Evolutionary conservation across 352 stramenopile genomes (phyloP), one percentile per base, ranked within the genome.

Genomic region (Phytophthora rubi): DNA sequence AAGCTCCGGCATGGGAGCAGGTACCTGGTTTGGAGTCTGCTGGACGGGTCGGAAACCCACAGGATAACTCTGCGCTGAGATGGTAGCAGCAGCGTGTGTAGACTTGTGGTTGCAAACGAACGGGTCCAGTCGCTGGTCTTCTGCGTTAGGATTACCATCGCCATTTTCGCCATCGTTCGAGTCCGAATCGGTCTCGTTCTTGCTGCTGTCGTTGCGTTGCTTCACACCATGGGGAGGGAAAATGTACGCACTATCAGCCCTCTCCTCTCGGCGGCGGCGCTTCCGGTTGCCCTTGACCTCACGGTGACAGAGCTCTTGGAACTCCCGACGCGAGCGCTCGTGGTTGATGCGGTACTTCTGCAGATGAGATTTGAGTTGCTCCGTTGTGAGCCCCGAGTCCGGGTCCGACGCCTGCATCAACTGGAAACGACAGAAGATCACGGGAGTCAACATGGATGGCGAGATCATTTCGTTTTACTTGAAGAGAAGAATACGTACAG

Each of bases 301-400:
- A 33, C 89, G 79, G 57, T 93, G 76, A 58, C 86, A 93, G 23
- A 88, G 83, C 60, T 88, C 81, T 33, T 92, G 79, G 59, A 95
- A 93, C 65, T 95, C 85, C 28, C 69, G 63, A 18, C 85, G 83
- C 3, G 88, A 93, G 23, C 83, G 81, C 30, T 94, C 80, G 59
- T 92, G 90, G 58, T 94, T 93, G 52, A 92, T 70, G 21, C 86
- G 83, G 72, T 93, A 95, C 74, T 95, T 95, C 64, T 95, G 88
- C 70, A 95, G 35, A 62, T 95, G 88, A 42, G 84, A 93, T 76
- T 95, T 95, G 35, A 95, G 60, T 45, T 94, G 86, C 62, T 94
- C 88, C 21, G 88, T 95, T 37, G 86, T 94, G 47, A 95, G 77
- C 1, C 71, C 81, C 10, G 68, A 57, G n/a, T 71, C 72, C 3